Percentiles rank a stretch among this genome's conserved stretches.
phyloP scores from a whole-genome alignment of 345 rosid genomes.

The Euclidium syriacum region DNA sequence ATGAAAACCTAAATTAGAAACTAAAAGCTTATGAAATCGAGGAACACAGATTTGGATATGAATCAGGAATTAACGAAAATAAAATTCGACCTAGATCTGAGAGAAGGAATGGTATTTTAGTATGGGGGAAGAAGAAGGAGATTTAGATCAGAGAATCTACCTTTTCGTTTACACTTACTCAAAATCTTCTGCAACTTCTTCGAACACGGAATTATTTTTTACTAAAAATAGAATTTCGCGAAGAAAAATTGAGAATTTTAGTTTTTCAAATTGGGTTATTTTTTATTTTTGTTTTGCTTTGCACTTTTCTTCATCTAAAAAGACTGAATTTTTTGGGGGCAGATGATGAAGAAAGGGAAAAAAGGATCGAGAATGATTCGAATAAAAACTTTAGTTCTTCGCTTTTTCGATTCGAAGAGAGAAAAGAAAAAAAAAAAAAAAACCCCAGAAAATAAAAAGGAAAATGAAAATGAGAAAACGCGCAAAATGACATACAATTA shows the following conservation, averaged over 20 bases:
- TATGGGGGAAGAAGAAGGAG: conserved; percentile 1
- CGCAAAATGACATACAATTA: conserved; percentile 24
- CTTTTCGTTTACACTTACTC: conserved; percentile 21
- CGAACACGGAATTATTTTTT: conserved; percentile 17
- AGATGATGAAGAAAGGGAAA: conserved; percentile 14
- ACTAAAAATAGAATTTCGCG: conserved; percentile 26
- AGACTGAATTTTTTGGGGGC: conserved; percentile 22
- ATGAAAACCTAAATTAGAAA: background rate
- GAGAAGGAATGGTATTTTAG: background rate
- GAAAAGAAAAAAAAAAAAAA: conserved; percentile 17
- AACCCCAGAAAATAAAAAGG: conserved; percentile 12
- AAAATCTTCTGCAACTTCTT: conserved; percentile 26
- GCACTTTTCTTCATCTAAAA: conserved; percentile 11
- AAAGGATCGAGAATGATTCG: conserved; percentile 35
- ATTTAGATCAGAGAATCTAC: conserved; percentile 27
- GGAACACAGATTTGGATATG: background rate
- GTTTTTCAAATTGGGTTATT: conserved; percentile 16
- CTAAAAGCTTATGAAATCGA: background rate
- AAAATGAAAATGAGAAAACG: conserved; percentile 19
- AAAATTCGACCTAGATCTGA: conserved; percentile 25
- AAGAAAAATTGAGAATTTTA: conserved; percentile 26
- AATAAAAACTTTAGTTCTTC: conserved; percentile 23
- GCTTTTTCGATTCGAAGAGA: conserved; percentile 9
- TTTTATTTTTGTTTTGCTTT: no score
- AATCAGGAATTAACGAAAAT: background rate